These are phyloP conservation scores for Oryza nivara DNA, from an alignment of 176 grass and related monocot genomes.

Conservation along the genomic window DNA sequence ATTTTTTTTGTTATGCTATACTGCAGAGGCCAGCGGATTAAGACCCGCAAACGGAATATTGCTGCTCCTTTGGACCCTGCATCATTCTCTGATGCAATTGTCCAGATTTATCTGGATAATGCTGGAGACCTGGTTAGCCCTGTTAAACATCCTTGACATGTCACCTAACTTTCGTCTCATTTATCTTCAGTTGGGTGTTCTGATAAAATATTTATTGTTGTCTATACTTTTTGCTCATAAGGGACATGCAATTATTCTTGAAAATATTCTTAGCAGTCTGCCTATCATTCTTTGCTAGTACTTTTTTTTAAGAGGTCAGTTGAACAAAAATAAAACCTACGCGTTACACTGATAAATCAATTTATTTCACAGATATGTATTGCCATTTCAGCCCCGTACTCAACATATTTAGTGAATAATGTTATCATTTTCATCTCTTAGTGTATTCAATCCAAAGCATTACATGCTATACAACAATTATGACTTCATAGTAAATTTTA, in stretches of 20 bases:
- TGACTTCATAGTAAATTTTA: background rate
- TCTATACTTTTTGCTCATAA: background rate
- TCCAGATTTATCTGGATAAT: constrained; percentile 99
- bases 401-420: constrained; percentile 1
- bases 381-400: background rate
- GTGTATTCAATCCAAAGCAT: background rate
- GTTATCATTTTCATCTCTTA: background rate
- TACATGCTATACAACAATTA: background rate
- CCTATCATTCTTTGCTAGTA: background rate
- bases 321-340: background rate
- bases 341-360: background rate
- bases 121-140: constrained; percentile 84
- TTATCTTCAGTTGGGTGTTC: background rate
- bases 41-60: constrained; percentile 99
- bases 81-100: constrained; percentile 99
- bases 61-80: constrained; percentile 91
- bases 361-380: background rate
- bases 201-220: background rate
- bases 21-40: constrained; percentile 94
- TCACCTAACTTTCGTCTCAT: background rate
- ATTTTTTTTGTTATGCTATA: constrained; percentile 29
- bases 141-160: constrained; percentile 27
- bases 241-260: background rate
- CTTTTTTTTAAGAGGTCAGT: background rate
- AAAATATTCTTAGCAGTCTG: background rate